These are phyloP conservation scores for Epipyxis sp. DNA, from an alignment of 108 stramenopile genomes.

Conservation along the genomic window DNA sequence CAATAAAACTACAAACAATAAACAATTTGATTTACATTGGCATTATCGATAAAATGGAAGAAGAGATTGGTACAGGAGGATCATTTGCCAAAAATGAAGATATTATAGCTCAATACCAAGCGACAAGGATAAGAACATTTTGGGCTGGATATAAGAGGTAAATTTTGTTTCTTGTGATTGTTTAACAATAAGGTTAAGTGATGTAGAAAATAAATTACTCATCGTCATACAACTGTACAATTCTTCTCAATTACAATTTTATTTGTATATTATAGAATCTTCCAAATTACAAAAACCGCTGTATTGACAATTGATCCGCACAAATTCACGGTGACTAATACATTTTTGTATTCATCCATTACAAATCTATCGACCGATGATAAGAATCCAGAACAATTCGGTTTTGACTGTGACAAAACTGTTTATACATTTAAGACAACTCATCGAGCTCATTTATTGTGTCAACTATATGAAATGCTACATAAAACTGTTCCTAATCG, in stretches of 20 bases:
- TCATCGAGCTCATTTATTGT: slow-evolving; percentile 22
- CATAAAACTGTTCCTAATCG: background rate
- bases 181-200: too few species aligned
- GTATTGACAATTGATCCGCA: background rate
- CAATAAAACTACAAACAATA: background rate
- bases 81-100: background rate
- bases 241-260: background rate
- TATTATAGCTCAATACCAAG: slow-evolving; percentile 28
- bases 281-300: slow-evolving; percentile 24
- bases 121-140: slow-evolving; percentile 6
- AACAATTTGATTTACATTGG: background rate
- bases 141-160: slow-evolving; percentile 28
- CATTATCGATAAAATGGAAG: background rate
- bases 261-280: slow-evolving; percentile 26
- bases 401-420: slow-evolving; percentile 12
- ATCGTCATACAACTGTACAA: background rate
- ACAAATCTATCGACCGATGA: background rate
- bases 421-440: background rate
- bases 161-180: background rate
- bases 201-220: background rate
- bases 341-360: slow-evolving; percentile 7
- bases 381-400: slow-evolving; percentile 25
- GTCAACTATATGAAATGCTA: background rate
- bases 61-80: slow-evolving; percentile 11
- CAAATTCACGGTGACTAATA: slow-evolving; percentile 26